Base-by-base conservation (phyloP, 2,329 filamentous ascomycete species). In the Scedosporium apiospermum region DNA sequence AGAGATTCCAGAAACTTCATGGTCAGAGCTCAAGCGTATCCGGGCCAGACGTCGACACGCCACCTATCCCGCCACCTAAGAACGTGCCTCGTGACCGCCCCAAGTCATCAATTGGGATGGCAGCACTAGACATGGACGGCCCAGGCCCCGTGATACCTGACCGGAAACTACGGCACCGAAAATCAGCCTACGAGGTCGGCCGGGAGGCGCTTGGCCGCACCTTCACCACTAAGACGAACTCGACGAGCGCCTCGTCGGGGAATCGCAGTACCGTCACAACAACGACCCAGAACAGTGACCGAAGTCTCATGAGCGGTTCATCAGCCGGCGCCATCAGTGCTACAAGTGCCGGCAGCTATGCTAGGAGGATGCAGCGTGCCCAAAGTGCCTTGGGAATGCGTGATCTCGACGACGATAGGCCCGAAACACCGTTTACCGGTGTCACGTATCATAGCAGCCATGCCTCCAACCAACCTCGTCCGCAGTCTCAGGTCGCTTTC, bases 401-500 rank as follows among this genome's bases (percentile, higher is more conserved):
- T 26, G 85, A 84, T 16, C 75, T 76, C 69, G 83, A 84, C 18
- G 65, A 72, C 23, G 82, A 82, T 51, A 79, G 86, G 21, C 83
- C 86, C 1, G 83, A 83, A 46, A 84, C 84, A 0, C 85, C 86
- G 1, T 85, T 92, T 64, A 91, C 88, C 0, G 90, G 90, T 1
- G 82, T 93, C n/a, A 91, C 90, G 0, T 96, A 96, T 71, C 92
- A 96, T 72, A 95, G 91, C 64, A 96, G 91, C 71, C 92, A 96
- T 71, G 89, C 83, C 9, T 88, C 86, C 21, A 78, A 84, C 10
- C 62, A 58, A 18, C 80, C 81, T 60, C 74, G 79, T n/a, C 76
- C 87, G 27, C 84, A 87, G 62, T 89, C 89, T 1, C 86, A 89
- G 63, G 80, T 84, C 21, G 88, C 84, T 1, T 87, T 85, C 62